These are phyloP conservation scores for Wickerhamiella qilinensis DNA, from an alignment of 805 yeast genomes.

Conservation along the genomic window DNA sequence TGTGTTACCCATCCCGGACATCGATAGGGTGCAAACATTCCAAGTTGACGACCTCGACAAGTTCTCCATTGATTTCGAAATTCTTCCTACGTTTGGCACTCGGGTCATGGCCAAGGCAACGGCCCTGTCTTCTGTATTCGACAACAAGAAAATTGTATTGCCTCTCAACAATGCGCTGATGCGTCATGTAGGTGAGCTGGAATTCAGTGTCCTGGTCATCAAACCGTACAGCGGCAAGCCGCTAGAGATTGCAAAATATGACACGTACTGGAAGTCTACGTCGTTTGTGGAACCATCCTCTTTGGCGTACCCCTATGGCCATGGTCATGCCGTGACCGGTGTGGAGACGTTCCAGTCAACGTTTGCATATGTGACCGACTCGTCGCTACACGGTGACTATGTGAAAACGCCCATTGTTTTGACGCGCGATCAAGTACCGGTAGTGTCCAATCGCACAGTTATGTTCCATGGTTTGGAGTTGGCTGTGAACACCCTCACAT, in stretches of 20 bases:
- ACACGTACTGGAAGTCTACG: conserved; percentile 94
- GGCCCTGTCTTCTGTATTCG: conserved; percentile 43
- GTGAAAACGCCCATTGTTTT: conserved; percentile 51
- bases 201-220: conserved; percentile 64
- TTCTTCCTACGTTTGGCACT: conserved; percentile 90
- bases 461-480: conserved; percentile 69
- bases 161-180: conserved; percentile 74
- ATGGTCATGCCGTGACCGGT: conserved; percentile 7
- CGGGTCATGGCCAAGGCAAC: conserved; percentile 79
- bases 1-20: conserved; percentile 58
- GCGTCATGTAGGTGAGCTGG: conserved; percentile 65
- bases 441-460: conserved; percentile 37
- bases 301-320: conserved; percentile 5
- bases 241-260: conserved; percentile 78
- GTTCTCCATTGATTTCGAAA: conserved; percentile 70
- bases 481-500: conserved; percentile 12
- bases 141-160: conserved; percentile 27
- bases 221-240: conserved; percentile 78
- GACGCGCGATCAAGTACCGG: conserved; percentile 71
- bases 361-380: conserved; percentile 49
- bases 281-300: conserved; percentile 27
- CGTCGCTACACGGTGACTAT: conserved; percentile 75
- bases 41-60: conserved; percentile 65
- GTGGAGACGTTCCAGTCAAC: conserved; percentile 28
- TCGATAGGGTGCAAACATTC: conserved; percentile 56